Evolutionary conservation across 768 basidiomycete species (phyloP).

Genomic region (Mycena sanguinolenta): DNA sequence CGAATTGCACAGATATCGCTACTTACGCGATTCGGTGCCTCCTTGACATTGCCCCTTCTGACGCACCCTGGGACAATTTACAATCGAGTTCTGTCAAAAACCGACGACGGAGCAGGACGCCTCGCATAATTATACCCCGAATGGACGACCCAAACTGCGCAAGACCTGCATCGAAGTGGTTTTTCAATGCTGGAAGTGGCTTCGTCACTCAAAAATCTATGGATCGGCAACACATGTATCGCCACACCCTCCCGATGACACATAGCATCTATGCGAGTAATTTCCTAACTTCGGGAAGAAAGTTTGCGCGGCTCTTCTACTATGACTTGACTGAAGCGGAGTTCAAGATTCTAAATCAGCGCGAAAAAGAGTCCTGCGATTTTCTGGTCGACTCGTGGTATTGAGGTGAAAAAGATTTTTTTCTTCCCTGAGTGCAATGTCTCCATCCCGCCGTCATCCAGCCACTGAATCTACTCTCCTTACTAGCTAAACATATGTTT

Average conservation of each 20-base stretch:
- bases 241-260: conserved; percentile 19
- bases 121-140: no score
- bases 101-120: no score
- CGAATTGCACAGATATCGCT: no score
- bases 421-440: neutral
- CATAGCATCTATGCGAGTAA: conserved; percentile 32
- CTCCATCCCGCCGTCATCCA: neutral
- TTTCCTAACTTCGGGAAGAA: conserved; percentile 18
- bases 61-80: no score
- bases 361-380: conserved; percentile 17
- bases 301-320: conserved; percentile 27
- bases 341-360: neutral
- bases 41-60: no score
- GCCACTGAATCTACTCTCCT: neutral
- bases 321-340: conserved; percentile 22
- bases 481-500: conserved; percentile 12
- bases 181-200: conserved; percentile 13
- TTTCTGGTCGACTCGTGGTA: conserved; percentile 24
- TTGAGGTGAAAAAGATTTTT: neutral
- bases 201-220: conserved; percentile 6
- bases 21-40: no score
- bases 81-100: no score
- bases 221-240: conserved; percentile 29
- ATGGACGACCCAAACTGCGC: no score
- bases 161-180: conserved; percentile 21